A percentile compares a stretch with the other conserved stretches of the same genome.
Evolutionary conservation across 1,139 yeast genomes (phyloP).

Genomic region (Scheffersomyces parashehatae): DNA sequence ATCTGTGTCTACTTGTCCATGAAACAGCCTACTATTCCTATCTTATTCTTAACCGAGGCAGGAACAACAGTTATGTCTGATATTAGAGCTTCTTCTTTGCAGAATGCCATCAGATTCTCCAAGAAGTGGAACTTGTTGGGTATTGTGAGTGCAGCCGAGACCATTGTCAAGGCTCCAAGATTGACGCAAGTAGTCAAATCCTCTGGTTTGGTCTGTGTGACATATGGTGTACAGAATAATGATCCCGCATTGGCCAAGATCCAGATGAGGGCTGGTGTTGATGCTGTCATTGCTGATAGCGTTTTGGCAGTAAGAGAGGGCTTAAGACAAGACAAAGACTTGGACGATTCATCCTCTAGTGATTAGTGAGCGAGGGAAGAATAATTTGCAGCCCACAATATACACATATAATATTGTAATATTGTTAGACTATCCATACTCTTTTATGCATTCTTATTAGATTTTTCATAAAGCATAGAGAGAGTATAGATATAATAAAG

Average conservation of each 20-base stretch:
- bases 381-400: background rate
- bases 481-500: too few relatives aligned
- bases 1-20: conserved; percentile 80
- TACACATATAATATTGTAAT: too few relatives aligned
- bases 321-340: conserved; percentile 42
- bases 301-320: conserved; percentile 92
- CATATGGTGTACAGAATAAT: conserved; percentile 85
- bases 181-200: conserved; percentile 86
- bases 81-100: conserved; percentile 82
- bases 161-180: conserved; percentile 84
- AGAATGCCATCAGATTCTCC: conserved; percentile 89
- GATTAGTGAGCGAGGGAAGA: conserved; percentile 1
- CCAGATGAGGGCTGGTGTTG: conserved; percentile 93
- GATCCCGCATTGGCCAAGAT: conserved; percentile 81
- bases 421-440: too few relatives aligned
- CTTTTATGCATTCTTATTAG: too few relatives aligned
- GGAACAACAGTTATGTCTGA: conserved; percentile 88
- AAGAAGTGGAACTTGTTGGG: conserved; percentile 92
- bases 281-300: conserved; percentile 95
- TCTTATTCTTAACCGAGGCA: conserved; percentile 83
- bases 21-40: conserved; percentile 92
- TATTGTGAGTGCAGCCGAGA: conserved; percentile 85
- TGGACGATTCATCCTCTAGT: conserved; percentile 10
- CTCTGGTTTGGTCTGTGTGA: conserved; percentile 89
- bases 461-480: too few relatives aligned